Evolutionary conservation across 140 eudicot genomes (phyloP).

Genomic region (Ambrosia hybrid): DNA sequence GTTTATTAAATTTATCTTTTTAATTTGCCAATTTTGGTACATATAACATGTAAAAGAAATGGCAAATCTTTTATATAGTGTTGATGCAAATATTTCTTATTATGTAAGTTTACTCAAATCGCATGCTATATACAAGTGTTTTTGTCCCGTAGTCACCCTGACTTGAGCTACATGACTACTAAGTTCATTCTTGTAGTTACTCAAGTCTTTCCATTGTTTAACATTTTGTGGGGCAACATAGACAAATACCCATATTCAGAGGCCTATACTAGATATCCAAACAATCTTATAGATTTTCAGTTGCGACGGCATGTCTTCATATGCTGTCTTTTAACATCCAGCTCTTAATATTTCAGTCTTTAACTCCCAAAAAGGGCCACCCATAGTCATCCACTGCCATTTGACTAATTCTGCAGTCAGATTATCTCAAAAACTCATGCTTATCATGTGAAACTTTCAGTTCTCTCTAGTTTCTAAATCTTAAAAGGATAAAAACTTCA

Average conservation of each 20-base stretch:
- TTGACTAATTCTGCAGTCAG: neutral
- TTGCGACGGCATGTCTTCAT: too few species aligned
- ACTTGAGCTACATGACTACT: neutral
- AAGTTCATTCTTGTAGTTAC: neutral
- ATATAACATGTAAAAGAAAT: conserved; percentile 14
- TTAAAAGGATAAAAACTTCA: neutral
- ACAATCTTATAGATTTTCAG: neutral
- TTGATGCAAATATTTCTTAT: conserved; percentile 22
- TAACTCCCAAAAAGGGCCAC: neutral
- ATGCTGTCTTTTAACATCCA: too few species aligned
- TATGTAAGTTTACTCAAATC: conserved; percentile 8
- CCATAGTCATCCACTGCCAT: neutral
- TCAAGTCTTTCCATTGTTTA: neutral
- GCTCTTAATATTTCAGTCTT: too few species aligned
- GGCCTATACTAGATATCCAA: neutral
- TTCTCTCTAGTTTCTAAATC: conserved; percentile 6
- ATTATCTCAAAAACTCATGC: conserved; percentile 5
- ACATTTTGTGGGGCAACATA: neutral
- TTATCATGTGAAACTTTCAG: conserved; percentile 5
- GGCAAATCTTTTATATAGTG: conserved; percentile 9
- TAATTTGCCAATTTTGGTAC: conserved; percentile 23
- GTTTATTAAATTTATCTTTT: conserved; percentile 30
- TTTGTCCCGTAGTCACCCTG: neutral
- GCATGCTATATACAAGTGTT: too few species aligned
- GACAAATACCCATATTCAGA: conserved; percentile 4